Base-by-base conservation (phyloP, 345 rosid genomes). In the Salix caprea region DNA sequence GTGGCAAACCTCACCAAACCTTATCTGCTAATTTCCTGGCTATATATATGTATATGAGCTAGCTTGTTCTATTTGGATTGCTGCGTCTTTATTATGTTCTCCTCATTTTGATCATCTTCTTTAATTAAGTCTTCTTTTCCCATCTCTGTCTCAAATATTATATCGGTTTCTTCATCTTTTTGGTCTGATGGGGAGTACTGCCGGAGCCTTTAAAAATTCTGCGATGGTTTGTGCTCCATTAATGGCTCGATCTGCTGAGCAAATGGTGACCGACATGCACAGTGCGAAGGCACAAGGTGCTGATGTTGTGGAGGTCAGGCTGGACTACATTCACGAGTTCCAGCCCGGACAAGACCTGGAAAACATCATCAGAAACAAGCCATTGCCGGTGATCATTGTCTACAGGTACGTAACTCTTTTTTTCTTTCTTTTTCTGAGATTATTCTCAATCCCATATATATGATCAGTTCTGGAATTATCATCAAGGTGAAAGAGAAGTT, bases 261-360 rank as follows among this genome's bases (percentile, higher is more conserved):
- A 82, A 79, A 71, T 83, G 79, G 70, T 86, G 26, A 64, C 32
- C 28, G 81, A 82, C 14, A 86, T 86, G 91, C 18, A 78, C 11
- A 42, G 26, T 67, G 91, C 90, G 28, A 87, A 86, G 81, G 77
- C 81, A 42, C 82, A 86, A 70, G 90, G 92, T 61, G 92, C 91
- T 13, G 86, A 86, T 37, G 67, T 84, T 10, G 89, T 81, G 39
- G 91, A 89, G 88, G 69, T 89, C 23, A 82, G 92, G 71, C 67
- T 90, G 85, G 94, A 87, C 42, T 75, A 28, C 36, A 72, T 90
- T 24, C 68, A 82, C 40, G 64, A 82, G 76, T 87, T 86, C 37
- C 85, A 77, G 73, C 85, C 87, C 65, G 65, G 42, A 26, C 82
- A 75, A n/a, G 84, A 89, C 66, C 88, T 90, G 21, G 74, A 78